Evolutionary conservation across 805 yeast genomes (phyloP), one percentile per base, ranked within the genome.

Genomic region (Wickerhamomyces alni): DNA sequence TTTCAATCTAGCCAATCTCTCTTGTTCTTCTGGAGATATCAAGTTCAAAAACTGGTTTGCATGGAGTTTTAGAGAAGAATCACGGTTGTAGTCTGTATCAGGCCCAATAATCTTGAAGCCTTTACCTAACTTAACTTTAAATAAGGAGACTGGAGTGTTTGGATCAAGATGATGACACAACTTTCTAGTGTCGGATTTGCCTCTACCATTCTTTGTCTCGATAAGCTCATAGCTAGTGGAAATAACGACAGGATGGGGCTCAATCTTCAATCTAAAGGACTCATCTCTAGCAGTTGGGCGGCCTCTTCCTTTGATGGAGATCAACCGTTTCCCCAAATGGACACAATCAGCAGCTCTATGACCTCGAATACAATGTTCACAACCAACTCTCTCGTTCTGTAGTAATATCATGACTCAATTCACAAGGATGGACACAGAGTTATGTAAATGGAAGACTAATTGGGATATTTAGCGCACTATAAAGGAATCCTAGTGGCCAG

Each of bases 271-370:
- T n/a, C 58, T 33, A 9, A 50, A 25, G 12, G 37, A 44, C 18
- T 45, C 45, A 8, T 45, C 47, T 12, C 37, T 42, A 9, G 77
- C 70, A 21, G 75, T 68, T 0, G 96, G 97, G 35, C 98, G 65
- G 1, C 98, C 99, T 43, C 95, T 74, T n/a, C 86, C 76, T 21
- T 96, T 72, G 11, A 91, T 96, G 52, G 87, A 86, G 11, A 89
- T 80, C 30, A 91, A 66, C 18, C 93, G 87, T 35, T 96, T 70
- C 38, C 74, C 69, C 24, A 83, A 76, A 61, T 91, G 99, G 39
- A 75, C 76, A 60, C 99, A 91, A 40, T 82, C 77, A 1, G 91
- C 79, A 1, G 96, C 85, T 30, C 99, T 65, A 55, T 91, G 99
- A 15, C 98, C 98, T 33, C 96, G 68, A 18, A 93, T 87, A 56